Conservation (phyloP, 78 protist genomes). For the Planoprotostelium fungivorum region DNA sequence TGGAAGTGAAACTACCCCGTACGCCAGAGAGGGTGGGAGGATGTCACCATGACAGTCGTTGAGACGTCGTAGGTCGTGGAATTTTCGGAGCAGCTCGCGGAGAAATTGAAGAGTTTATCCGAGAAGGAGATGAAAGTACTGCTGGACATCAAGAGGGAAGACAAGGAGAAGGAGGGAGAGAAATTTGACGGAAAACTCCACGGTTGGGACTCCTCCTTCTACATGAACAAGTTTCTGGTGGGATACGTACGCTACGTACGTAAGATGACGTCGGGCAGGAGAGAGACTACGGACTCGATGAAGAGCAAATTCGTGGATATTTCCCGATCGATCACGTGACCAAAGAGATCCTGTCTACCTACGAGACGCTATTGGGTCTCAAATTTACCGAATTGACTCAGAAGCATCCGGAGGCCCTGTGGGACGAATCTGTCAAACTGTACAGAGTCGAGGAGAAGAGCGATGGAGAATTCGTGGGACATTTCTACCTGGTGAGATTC, state of each 20-base stretch:
- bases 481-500: conserved; percentile 19
- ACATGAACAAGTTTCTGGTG: neutral
- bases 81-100: neutral
- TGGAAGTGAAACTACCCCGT: neutral
- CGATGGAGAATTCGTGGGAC: conserved; percentile 38
- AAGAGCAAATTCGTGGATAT: conserved; percentile 20
- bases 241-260: neutral
- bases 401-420: conserved; percentile 3
- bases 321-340: conserved; percentile 52
- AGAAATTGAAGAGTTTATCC: neutral
- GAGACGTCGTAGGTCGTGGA: neutral
- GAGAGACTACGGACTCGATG: conserved; percentile 38
- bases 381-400: conserved; percentile 14
- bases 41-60: neutral
- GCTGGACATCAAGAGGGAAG: neutral
- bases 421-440: conserved; percentile 38
- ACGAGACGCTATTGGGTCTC: conserved; percentile 39
- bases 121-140: neutral
- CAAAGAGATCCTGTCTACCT: conserved; percentile 41
- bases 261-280: conserved; percentile 14
- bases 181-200: neutral
- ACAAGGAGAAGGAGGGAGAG: neutral
- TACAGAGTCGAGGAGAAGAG: conserved; percentile 32
- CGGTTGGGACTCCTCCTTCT: neutral
- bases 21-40: neutral